phyloP scores from a whole-genome alignment of 805 yeast species.

The Yueomyces sinensis region DNA sequence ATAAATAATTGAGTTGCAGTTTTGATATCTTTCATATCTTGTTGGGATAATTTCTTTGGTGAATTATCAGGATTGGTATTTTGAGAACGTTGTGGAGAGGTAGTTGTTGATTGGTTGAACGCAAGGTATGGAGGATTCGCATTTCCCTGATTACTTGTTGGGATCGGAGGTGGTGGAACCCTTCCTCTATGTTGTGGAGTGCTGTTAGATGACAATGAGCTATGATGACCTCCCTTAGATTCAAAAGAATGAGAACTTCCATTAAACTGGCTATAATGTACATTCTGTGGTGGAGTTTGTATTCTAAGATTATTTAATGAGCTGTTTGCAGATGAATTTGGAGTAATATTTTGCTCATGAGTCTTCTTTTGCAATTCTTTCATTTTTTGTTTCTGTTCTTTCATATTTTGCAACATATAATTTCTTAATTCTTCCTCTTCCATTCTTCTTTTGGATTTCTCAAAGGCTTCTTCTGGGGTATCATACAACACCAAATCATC shows the following conservation, averaged over 20 bases:
- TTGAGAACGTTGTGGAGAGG: conserved; percentile 4
- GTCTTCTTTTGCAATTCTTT: conserved; percentile 5
- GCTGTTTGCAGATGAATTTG: not conserved
- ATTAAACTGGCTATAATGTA: no score
- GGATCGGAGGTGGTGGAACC: conserved; percentile 5
- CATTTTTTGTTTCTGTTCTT: conserved; percentile 5
- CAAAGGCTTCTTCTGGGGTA: conserved; percentile 25
- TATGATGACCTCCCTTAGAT: not conserved
- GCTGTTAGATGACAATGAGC: not conserved
- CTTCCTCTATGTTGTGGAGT: not conserved
- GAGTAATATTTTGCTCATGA: not conserved
- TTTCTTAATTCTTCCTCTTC: conserved; percentile 17
- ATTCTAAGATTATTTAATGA: conserved; percentile 1
- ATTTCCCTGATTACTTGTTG: not conserved
- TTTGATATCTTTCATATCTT: conserved; percentile 15
- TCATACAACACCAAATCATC: conserved; percentile 23
- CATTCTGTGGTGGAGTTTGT: conserved; percentile 10
- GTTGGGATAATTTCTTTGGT: not conserved
- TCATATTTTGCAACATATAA: not conserved
- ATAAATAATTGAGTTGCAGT: conserved; percentile 20
- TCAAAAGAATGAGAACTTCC: no score
- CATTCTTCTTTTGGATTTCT: conserved; percentile 14
- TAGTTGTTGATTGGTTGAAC: conserved; percentile 2
- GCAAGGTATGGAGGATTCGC: conserved; percentile 1
- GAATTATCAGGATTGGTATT: not conserved